Evolutionary conservation across 768 basidiomycete genomes (phyloP).

Genomic region (Naganishia friedmannii): DNA sequence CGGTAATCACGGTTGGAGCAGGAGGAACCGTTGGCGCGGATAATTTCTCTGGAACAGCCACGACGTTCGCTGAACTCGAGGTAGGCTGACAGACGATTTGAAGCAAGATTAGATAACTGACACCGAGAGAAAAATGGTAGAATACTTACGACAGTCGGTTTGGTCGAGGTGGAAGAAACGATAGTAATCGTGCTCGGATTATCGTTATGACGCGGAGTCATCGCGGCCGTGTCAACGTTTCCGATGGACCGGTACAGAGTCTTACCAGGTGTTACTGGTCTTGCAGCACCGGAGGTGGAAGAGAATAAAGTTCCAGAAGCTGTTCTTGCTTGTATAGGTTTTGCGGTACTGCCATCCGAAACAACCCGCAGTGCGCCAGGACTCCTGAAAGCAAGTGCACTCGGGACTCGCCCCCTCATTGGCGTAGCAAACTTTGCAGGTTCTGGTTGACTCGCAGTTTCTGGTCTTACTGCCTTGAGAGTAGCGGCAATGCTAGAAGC

Average conservation of each 20-base stretch:
- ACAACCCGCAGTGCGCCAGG: background rate
- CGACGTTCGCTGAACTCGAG: background rate
- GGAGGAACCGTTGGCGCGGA: background rate
- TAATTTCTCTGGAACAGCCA: background rate
- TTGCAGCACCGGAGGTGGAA: background rate
- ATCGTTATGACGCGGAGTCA: background rate
- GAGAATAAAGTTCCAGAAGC: conserved; percentile 5
- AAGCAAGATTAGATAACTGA: background rate
- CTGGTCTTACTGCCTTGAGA: conserved; percentile 10
- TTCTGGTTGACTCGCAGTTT: background rate
- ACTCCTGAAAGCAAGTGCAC: conserved; percentile 4
- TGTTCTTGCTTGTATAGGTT: background rate
- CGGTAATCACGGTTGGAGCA: background rate
- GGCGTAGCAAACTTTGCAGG: background rate
- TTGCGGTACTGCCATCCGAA: background rate
- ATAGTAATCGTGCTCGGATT: background rate
- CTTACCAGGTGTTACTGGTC: conserved; percentile 3
- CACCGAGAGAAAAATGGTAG: background rate
- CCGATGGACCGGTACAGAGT: background rate
- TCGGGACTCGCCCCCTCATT: background rate
- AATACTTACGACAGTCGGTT: background rate
- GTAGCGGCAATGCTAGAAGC: background rate
- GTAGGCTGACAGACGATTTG: background rate
- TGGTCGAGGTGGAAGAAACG: background rate
- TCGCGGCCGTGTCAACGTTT: background rate